phyloP scores from a whole-genome alignment of 768 basidiomycete species.

The Xerocomellus chrysenteron region DNA sequence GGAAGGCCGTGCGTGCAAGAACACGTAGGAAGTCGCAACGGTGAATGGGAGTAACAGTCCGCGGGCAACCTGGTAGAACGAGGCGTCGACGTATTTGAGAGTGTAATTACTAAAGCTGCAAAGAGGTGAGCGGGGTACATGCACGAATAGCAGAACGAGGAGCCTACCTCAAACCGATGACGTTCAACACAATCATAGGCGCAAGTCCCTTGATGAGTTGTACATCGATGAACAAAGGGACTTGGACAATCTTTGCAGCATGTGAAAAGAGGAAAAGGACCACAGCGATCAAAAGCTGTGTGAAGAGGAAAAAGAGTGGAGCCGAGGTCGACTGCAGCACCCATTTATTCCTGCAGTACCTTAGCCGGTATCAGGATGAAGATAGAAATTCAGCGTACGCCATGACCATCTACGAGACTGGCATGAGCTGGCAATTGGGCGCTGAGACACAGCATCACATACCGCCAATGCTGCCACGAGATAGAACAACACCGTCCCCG shows the following conservation, averaged over 20 bases:
- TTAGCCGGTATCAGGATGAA: constrained; percentile 17
- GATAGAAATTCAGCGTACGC: constrained; percentile 51
- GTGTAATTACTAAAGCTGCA: constrained; percentile 87
- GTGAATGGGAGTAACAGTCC: constrained; percentile 94
- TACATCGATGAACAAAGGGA: constrained; percentile 64
- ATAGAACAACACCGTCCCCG: constrained; percentile 79
- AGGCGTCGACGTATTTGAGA: constrained; percentile 91
- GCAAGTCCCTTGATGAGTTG: constrained; percentile 68
- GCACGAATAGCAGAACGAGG: not conserved
- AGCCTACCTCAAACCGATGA: constrained; percentile 75
- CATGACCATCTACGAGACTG: constrained; percentile 74
- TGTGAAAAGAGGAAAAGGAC: constrained; percentile 68
- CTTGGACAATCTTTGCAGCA: constrained; percentile 59
- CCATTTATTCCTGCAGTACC: constrained; percentile 76
- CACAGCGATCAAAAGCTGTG: constrained; percentile 79
- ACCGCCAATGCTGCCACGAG: constrained; percentile 86
- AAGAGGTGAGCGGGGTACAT: not conserved
- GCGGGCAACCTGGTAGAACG: constrained; percentile 94
- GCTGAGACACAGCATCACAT: constrained; percentile 33
- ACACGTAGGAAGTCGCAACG: constrained; percentile 77
- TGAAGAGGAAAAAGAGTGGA: constrained; percentile 85
- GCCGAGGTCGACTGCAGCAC: constrained; percentile 71
- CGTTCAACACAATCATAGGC: constrained; percentile 74
- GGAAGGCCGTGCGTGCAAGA: constrained; percentile 77
- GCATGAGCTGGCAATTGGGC: constrained; percentile 1